Base-by-base conservation (phyloP, 78 protist species). In the slime mould (Dictyostelium discoideum) region DNA sequence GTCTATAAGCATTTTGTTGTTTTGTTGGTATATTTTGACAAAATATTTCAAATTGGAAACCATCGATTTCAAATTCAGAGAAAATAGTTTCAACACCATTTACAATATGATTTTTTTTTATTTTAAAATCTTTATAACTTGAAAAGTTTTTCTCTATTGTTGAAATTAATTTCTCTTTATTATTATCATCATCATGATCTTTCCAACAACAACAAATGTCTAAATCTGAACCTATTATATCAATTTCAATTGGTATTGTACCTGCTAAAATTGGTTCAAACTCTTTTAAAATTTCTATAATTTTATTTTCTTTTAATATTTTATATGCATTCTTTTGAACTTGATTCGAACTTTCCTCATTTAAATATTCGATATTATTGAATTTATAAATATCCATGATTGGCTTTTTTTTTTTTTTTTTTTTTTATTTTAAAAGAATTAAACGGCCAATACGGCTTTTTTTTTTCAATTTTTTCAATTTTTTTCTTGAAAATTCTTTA, bases 1-100 rank as follows among this genome's bases (percentile, higher is more conserved):
- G 81, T 74, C 46, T 74, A 37, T 74, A 74, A 2, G 81, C 81
- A 74, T 74, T 74, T 74, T 74, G 81, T 74, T 37, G 81, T 37
- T 74, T 74, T 11, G 81, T 74, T 74, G 81, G 42, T 29, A 37
- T 14, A 32, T 26, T 26, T 74, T 74, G 81, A 14, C 42, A 13
- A 37, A 74, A 74, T 14, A 74, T 18, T 74, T 74, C 81, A 74
- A 74, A 74, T 37, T 26, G 42, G 4, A 74, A 29, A 6, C 20
- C 42, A 74, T 37, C 46, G 40, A 74, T 74, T 74, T 74, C 46
- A 18, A 74, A 74, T 37, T 74, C 81, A 37, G 44, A 74, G 39
- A 74, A 74, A 29, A 74, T 4, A 37, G 48, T 37, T 74, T 74
- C 81, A 13, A 13, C 11, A 74, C 81, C 81, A 26, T 74, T 37